phyloP scores from a whole-genome alignment of 371 early-diverging fungal species.

The Mucor mucedo region DNA sequence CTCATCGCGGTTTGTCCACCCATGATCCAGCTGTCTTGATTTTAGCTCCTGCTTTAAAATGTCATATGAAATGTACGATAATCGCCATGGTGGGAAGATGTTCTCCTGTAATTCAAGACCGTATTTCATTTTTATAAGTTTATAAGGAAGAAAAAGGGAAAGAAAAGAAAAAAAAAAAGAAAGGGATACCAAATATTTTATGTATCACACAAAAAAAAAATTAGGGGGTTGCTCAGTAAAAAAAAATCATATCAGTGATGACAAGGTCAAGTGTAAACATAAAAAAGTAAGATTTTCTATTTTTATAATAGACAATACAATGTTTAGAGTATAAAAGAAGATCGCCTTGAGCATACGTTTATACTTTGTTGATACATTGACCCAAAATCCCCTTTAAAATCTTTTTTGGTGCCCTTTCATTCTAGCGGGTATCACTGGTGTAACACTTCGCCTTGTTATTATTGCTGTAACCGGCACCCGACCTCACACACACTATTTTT shows the following conservation, averaged over 20 bases:
- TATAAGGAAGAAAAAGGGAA: neutral
- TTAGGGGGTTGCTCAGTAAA: constrained; percentile 10
- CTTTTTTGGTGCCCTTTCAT: too few relatives aligned
- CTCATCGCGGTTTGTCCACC: constrained; percentile 78
- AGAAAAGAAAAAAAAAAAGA: neutral
- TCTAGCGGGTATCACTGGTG: neutral
- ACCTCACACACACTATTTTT: constrained; percentile 19
- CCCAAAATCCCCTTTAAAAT: too few relatives aligned
- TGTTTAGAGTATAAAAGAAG: too few relatives aligned
- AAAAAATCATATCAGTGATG: neutral
- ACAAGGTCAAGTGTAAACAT: constrained; percentile 6
- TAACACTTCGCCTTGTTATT: neutral
- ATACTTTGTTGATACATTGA: too few relatives aligned
- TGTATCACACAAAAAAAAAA: constrained; percentile 4
- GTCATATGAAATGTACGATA: constrained; percentile 93
- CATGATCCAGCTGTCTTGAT: constrained; percentile 43
- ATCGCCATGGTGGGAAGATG: constrained; percentile 73
- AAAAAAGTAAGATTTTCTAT: neutral
- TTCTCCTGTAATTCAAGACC: constrained; percentile 50
- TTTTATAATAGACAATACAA: neutral
- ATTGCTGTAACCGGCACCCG: constrained; percentile 23
- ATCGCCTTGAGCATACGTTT: too few relatives aligned
- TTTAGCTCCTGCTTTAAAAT: constrained; percentile 86
- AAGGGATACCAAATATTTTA: neutral
- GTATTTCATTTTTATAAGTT: constrained; percentile 44